Conservation (phyloP, 1,284 basidiomycete species). For the Heterobasidion irregulare region DNA sequence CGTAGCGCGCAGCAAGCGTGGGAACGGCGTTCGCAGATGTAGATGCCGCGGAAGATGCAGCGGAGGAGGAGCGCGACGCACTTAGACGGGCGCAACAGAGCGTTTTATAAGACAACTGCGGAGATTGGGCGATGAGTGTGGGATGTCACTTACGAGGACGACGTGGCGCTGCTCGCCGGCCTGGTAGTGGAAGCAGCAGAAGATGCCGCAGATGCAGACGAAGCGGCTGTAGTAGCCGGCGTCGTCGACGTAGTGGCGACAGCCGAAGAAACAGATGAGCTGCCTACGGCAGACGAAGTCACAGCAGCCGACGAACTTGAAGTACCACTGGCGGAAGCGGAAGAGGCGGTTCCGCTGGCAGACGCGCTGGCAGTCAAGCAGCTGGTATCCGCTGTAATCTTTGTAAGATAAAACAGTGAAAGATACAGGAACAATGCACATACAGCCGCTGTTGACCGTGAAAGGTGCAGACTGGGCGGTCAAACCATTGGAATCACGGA, state of each 20-base stretch:
- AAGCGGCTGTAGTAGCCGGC: slow-evolving; percentile 10
- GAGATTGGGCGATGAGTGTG: background rate
- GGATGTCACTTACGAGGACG: background rate
- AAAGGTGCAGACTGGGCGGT: slow-evolving; percentile 40
- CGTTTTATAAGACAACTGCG: background rate
- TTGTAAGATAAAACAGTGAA: slow-evolving; percentile 1
- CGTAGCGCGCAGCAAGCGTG: slow-evolving; percentile 22
- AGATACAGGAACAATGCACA: slow-evolving; percentile 5
- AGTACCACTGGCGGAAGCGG: slow-evolving; percentile 3
- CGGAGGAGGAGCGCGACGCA: background rate
- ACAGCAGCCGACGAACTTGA: slow-evolving; percentile 7
- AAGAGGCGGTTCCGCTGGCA: slow-evolving; percentile 6
- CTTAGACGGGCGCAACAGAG: background rate
- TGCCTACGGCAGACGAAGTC: slow-evolving; percentile 6
- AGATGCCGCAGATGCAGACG: slow-evolving; percentile 13
- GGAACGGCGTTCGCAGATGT: slow-evolving; percentile 6
- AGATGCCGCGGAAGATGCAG: background rate
- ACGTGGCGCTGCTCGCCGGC: slow-evolving; percentile 1
- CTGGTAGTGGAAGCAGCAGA: slow-evolving; percentile 23
- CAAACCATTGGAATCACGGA: slow-evolving; percentile 45
- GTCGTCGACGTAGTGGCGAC: slow-evolving; percentile 10
- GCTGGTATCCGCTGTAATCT: slow-evolving; percentile 19
- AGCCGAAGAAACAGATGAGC: slow-evolving; percentile 6
- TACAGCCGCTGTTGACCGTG: slow-evolving; percentile 39
- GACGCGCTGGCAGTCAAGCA: slow-evolving; percentile 21